phyloP scores from a whole-genome alignment of 495 filamentous ascomycete genomes.

The Hypoxylon lienhwacheense region DNA sequence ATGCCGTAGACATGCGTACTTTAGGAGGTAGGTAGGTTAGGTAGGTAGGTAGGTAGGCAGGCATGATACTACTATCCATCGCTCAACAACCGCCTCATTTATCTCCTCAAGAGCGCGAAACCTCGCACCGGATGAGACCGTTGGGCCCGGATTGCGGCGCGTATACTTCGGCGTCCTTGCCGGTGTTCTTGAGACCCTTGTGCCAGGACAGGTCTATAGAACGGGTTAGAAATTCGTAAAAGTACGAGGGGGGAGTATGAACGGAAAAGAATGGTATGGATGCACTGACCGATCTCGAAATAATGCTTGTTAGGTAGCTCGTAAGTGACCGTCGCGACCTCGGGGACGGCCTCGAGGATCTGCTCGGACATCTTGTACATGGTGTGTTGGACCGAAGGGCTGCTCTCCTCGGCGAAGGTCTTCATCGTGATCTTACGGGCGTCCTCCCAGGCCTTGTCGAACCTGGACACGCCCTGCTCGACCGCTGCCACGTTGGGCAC shows the following conservation, averaged over 20 bases:
- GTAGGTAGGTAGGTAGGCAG: too few relatives aligned
- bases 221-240: slow-evolving; percentile 5
- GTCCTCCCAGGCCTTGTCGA: slow-evolving; percentile 74
- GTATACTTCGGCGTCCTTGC: slow-evolving; percentile 94
- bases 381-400: slow-evolving; percentile 90
- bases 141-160: slow-evolving; percentile 92
- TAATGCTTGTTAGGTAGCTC: slow-evolving; percentile 96
- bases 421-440: slow-evolving; percentile 82
- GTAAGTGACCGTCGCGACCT: slow-evolving; percentile 75
- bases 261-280: neutral
- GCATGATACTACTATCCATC: too few relatives aligned
- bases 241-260: neutral
- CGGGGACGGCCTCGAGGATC: slow-evolving; percentile 75
- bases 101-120: slow-evolving; percentile 59
- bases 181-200: slow-evolving; percentile 95
- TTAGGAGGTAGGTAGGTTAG: too few relatives aligned
- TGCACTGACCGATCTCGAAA: slow-evolving; percentile 86
- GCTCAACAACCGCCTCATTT: too few relatives aligned
- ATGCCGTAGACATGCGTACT: slow-evolving; percentile 20
- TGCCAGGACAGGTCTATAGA: slow-evolving; percentile 87
- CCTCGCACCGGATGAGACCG: slow-evolving; percentile 93
- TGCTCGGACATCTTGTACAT: slow-evolving; percentile 98
- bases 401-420: slow-evolving; percentile 89
- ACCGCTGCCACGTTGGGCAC: slow-evolving; percentile 72
- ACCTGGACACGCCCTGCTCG: slow-evolving; percentile 61